Percentiles rank a stretch among this genome's conserved stretches.
These are phyloP conservation scores for Chaetomium fimeti DNA, from an alignment of 495 filamentous ascomycete genomes.

Conservation along the genomic window DNA sequence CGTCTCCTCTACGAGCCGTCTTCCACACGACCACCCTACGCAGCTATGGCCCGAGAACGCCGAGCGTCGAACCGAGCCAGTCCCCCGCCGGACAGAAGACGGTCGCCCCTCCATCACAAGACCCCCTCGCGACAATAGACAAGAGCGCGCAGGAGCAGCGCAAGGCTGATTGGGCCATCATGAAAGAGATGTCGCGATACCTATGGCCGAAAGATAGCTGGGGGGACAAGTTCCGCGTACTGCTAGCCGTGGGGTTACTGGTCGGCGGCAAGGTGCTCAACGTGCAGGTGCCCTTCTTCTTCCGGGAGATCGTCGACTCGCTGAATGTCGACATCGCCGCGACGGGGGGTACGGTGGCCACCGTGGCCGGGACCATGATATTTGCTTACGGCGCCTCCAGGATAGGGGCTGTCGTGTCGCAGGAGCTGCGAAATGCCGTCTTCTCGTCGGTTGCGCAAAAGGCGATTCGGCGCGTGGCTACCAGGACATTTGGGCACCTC, in stretches of 20 bases:
- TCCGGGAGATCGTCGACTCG: constrained; percentile 93
- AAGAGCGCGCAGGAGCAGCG: constrained; percentile 79
- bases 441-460: constrained; percentile 97
- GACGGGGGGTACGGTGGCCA: constrained; percentile 79
- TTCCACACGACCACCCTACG: constrained; percentile 28
- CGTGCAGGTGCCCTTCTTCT: constrained; percentile 97
- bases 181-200: constrained; percentile 95
- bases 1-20: constrained; percentile 24
- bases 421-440: constrained; percentile 90
- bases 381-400: constrained; percentile 86
- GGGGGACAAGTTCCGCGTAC: constrained; percentile 79
- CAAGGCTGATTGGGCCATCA: constrained; percentile 96
- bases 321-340: constrained; percentile 93
- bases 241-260: constrained; percentile 73
- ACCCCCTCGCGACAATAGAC: constrained; percentile 41
- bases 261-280: constrained; percentile 93
- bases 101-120: constrained; percentile 16
- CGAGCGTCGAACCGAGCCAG: constrained; percentile 3
- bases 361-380: constrained; percentile 88
- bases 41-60: constrained; percentile 5
- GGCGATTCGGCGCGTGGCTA: constrained; percentile 85
- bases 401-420: constrained; percentile 81
- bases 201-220: constrained; percentile 93
- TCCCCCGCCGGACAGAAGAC: constrained; percentile 14
- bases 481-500: constrained; percentile 89